Conservation (phyloP, 768 basidiomycete species). For the Russula olivacea region DNA sequence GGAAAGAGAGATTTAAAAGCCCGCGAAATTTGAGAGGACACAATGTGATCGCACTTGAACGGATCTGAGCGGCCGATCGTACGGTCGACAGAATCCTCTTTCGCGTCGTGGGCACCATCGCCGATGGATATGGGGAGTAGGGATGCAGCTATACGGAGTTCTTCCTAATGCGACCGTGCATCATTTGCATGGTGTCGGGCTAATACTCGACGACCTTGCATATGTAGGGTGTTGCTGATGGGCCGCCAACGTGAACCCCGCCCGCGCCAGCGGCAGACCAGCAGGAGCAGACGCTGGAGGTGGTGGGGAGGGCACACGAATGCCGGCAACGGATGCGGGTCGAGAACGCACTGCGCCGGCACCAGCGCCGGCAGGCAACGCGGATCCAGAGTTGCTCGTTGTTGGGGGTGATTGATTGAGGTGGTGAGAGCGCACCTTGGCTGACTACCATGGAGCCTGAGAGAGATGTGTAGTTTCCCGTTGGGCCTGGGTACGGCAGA, state of each 20-base stretch:
- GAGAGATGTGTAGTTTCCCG: too few relatives aligned
- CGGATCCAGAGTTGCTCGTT: too few relatives aligned
- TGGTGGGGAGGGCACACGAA: conserved; percentile 27
- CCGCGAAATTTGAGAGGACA: too few relatives aligned
- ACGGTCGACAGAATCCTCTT: too few relatives aligned
- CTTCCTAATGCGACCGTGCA: conserved; percentile 81
- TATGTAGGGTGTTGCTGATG: conserved; percentile 40
- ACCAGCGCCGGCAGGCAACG: too few relatives aligned
- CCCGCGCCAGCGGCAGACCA: conserved; percentile 9
- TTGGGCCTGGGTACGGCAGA: too few relatives aligned
- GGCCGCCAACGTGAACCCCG: background rate
- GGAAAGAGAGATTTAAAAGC: background rate
- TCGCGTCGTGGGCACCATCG: conserved; percentile 11
- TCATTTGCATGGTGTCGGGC: conserved; percentile 65
- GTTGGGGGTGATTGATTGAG: too few relatives aligned
- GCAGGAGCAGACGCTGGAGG: conserved; percentile 19
- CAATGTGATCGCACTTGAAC: background rate
- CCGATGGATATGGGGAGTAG: conserved; percentile 23
- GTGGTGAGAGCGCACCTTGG: too few relatives aligned
- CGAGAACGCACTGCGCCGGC: too few relatives aligned
- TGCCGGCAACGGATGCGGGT: too few relatives aligned
- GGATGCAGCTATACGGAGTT: conserved; percentile 36
- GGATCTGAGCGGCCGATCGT: too few relatives aligned
- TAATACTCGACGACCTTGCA: conserved; percentile 52
- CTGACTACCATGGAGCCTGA: too few relatives aligned